These are phyloP conservation scores for Jacaranda copaia DNA, from an alignment of 257 asterid species.

Conservation along the genomic window DNA sequence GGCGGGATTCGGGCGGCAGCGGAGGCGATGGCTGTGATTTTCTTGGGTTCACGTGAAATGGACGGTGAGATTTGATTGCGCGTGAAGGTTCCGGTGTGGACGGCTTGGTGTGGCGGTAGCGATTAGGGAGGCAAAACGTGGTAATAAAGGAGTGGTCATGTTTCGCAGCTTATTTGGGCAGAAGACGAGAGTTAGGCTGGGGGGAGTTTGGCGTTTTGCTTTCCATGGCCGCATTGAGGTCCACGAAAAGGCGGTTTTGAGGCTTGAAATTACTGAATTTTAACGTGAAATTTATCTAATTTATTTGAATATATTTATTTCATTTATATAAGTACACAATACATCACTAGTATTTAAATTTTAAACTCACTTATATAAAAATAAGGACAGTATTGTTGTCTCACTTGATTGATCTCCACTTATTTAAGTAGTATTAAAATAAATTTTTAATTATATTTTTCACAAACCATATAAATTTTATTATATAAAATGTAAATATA, in stretches of 20 bases:
- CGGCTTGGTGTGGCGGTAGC: conserved; percentile 1
- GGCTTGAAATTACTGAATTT: no score
- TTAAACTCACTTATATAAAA: no score
- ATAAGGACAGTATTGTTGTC: no score
- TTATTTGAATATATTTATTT: no score
- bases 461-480: no score
- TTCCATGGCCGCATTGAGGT: conserved; percentile 29
- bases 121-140: conserved; percentile 23
- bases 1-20: conserved; percentile 42
- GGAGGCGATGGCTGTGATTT: conserved; percentile 60
- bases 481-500: no score
- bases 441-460: no score
- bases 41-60: conserved; percentile 53
- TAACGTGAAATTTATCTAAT: no score
- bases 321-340: no score
- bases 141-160: background rate
- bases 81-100: conserved; percentile 44
- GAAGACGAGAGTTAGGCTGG: background rate
- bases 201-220: conserved; percentile 34
- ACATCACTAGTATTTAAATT: no score
- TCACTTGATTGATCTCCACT: no score
- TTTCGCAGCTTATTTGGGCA: background rate
- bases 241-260: conserved; percentile 27
- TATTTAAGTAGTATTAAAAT: no score
- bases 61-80: conserved; percentile 65